Conservation (phyloP, 1,284 basidiomycete genomes). For the Naganishia sp. region DNA sequence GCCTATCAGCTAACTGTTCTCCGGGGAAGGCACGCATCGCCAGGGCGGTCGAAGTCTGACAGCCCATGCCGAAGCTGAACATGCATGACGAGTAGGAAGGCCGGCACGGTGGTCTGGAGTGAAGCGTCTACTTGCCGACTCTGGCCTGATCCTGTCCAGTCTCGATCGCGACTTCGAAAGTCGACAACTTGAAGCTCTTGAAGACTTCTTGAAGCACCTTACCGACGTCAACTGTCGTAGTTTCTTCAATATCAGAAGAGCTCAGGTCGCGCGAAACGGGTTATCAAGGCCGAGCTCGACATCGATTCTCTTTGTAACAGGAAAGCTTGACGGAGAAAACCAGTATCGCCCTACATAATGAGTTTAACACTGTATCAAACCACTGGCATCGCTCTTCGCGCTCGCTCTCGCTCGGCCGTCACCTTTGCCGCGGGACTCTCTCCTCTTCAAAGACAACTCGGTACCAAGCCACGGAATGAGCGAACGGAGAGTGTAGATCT, state of each 20-base stretch:
- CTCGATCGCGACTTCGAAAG: too few species aligned
- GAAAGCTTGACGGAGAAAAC: background rate
- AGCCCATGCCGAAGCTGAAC: too few species aligned
- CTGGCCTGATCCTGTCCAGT: too few species aligned
- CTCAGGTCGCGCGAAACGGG: background rate
- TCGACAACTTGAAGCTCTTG: too few species aligned
- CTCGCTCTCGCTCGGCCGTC: constrained; percentile 5
- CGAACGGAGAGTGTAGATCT: background rate
- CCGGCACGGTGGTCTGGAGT: too few species aligned
- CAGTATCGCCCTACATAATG: background rate
- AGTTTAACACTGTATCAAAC: background rate
- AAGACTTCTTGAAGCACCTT: too few species aligned
- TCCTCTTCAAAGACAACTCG: constrained; percentile 1
- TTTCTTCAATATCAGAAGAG: background rate
- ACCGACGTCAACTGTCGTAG: too few species aligned
- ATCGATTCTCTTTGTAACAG: background rate
- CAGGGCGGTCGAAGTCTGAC: too few species aligned
- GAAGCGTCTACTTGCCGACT: too few species aligned
- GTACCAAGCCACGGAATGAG: constrained; percentile 5
- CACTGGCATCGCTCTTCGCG: constrained; percentile 3
- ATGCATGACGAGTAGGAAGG: too few species aligned
- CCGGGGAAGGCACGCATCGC: too few species aligned
- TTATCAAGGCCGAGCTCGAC: background rate
- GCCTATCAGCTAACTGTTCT: too few species aligned
- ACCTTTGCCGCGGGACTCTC: background rate